A percentile compares a stretch with the other conserved stretches of the same genome.
These are phyloP conservation scores for Lentinula raphanica DNA, from an alignment of 768 basidiomycete species.

Conservation along the genomic window DNA sequence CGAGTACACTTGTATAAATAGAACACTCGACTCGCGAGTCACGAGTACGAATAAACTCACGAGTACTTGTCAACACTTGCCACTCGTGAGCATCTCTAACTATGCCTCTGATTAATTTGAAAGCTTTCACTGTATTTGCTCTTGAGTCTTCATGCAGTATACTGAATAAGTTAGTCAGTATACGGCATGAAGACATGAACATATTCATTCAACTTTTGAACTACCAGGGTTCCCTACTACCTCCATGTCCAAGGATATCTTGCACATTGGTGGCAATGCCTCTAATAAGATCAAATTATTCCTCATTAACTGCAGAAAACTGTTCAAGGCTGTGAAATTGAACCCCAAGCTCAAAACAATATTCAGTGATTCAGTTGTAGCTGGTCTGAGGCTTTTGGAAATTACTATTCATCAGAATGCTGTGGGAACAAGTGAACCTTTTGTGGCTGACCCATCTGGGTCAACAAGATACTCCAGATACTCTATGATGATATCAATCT, in stretches of 20 bases:
- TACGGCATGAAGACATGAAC: not conserved
- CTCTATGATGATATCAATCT: too few relatives aligned
- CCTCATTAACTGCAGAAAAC: not conserved
- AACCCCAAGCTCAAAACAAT: not conserved
- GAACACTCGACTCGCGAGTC: too few relatives aligned
- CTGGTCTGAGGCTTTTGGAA: not conserved
- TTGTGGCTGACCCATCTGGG: too few relatives aligned
- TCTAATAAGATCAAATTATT: slow-evolving; percentile 4
- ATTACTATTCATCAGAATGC: not conserved
- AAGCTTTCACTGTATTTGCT: not conserved
- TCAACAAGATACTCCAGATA: too few relatives aligned
- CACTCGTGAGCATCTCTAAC: not conserved
- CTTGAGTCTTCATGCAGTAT: too few relatives aligned
- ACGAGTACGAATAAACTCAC: too few relatives aligned
- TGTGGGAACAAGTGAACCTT: not conserved
- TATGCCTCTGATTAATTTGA: not conserved
- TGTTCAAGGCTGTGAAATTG: not conserved
- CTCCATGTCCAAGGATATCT: not conserved
- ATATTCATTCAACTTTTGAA: not conserved
- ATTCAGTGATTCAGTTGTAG: not conserved
- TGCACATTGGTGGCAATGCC: slow-evolving; percentile 4
- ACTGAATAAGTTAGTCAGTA: not conserved
- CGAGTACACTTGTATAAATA: too few relatives aligned
- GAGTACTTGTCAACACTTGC: too few relatives aligned
- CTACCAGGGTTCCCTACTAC: not conserved